Percentiles rank a stretch among this genome's conserved stretches.
Conservation (phyloP, 1,139 yeast genomes). For the Debaryomyces nepalensis region DNA sequence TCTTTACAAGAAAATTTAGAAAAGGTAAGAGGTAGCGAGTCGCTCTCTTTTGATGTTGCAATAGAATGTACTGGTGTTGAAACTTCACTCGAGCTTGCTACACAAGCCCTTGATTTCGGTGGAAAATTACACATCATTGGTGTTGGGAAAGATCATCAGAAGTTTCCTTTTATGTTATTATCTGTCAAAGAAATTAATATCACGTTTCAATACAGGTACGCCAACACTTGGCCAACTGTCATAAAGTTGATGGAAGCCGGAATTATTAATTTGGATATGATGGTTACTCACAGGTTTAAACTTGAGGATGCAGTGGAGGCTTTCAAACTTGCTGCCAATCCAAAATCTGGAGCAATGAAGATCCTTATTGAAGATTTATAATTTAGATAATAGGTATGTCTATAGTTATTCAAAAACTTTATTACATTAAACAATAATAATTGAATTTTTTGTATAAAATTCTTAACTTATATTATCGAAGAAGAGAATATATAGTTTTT, state of each 20-base stretch:
- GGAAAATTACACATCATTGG: constrained; percentile 40
- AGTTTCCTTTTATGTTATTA: constrained; percentile 45
- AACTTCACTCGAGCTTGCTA: constrained; percentile 32
- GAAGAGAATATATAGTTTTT: too few species aligned
- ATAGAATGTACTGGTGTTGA: constrained; percentile 39
- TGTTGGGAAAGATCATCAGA: constrained; percentile 37
- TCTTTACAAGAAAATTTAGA: constrained; percentile 29
- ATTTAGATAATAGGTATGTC: too few species aligned
- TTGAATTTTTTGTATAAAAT: too few species aligned
- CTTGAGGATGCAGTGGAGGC: constrained; percentile 33
- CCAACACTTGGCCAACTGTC: constrained; percentile 41
- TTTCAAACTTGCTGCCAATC: too few species aligned
- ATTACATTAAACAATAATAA: too few species aligned
- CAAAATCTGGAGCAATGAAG: too few species aligned
- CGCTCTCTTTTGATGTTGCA: constrained; percentile 26
- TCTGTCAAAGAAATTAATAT: constrained; percentile 44
- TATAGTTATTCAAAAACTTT: too few species aligned
- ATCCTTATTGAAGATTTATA: too few species aligned
- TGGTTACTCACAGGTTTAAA: constrained; percentile 33
- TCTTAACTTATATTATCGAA: too few species aligned
- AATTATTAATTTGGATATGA: constrained; percentile 28
- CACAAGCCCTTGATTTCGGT: constrained; percentile 37
- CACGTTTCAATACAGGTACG: constrained; percentile 42
- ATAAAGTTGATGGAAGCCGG: constrained; percentile 31
- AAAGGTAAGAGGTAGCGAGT: constrained; percentile 29